phyloP scores from a whole-genome alignment of 1,284 basidiomycete genomes.

The Ganoderma resinaceum region DNA sequence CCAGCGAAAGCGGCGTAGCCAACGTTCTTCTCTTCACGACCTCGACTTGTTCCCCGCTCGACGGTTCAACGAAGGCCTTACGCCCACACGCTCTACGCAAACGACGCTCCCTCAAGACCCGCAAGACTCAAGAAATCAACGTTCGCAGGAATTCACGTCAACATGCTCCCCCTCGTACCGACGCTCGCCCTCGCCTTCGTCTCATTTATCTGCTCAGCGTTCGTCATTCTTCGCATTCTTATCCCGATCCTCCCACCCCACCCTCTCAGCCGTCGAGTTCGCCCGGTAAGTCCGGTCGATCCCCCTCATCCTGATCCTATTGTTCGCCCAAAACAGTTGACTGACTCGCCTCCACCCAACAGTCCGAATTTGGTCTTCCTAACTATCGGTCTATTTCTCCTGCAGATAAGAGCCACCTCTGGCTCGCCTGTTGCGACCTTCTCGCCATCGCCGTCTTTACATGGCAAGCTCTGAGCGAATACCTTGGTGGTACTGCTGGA shows the following conservation, averaged over 20 bases:
- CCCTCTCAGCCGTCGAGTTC: constrained; percentile 71
- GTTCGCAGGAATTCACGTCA: constrained; percentile 33
- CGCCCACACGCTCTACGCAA: constrained; percentile 42
- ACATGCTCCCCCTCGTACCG: constrained; percentile 70
- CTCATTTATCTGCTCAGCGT: constrained; percentile 73
- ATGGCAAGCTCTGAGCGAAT: constrained; percentile 68
- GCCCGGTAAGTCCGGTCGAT: constrained; percentile 56
- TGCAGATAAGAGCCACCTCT: constrained; percentile 73
- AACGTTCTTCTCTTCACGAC: constrained; percentile 36
- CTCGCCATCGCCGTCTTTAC: constrained; percentile 64
- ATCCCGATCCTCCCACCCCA: constrained; percentile 74
- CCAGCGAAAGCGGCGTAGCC: constrained; percentile 15
- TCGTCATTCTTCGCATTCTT: constrained; percentile 74
- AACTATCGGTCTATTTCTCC: constrained; percentile 68
- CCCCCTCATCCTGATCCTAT: constrained; percentile 16
- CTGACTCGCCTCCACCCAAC: constrained; percentile 17
- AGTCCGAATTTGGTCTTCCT: constrained; percentile 77
- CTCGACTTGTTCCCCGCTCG: constrained; percentile 42
- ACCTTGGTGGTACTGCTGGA: constrained; percentile 51
- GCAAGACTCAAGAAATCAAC: constrained; percentile 24
- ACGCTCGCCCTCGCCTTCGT: constrained; percentile 69
- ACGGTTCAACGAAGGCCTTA: constrained; percentile 45
- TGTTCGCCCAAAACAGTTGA: constrained; percentile 26
- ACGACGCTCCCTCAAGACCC: constrained; percentile 41
- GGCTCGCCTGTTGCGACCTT: constrained; percentile 71